phyloP scores from a whole-genome alignment of 2,329 filamentous ascomycete species.

The Sphaerulina musiva region DNA sequence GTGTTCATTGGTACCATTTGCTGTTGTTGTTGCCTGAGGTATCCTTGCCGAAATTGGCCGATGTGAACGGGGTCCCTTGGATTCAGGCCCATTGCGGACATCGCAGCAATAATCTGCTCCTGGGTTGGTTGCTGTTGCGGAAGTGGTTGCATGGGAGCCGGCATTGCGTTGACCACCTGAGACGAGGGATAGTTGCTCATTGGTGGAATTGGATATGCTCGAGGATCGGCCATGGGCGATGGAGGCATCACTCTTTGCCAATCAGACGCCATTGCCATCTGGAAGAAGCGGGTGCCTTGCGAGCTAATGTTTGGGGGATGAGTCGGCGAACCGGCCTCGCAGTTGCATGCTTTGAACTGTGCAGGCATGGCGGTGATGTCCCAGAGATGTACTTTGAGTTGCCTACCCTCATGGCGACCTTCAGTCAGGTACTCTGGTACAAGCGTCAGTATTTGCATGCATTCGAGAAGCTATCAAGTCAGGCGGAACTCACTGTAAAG shows the following conservation, averaged over 20 bases:
- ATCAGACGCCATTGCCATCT: slow-evolving; percentile 14
- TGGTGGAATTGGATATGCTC: neutral
- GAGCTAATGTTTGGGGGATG: slow-evolving; percentile 11
- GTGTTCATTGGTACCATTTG: neutral
- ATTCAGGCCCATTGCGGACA: slow-evolving; percentile 10
- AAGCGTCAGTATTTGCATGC: slow-evolving; percentile 3
- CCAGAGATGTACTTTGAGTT: slow-evolving; percentile 27
- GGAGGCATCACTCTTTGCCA: slow-evolving; percentile 19
- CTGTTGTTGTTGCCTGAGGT: neutral
- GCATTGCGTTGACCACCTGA: neutral
- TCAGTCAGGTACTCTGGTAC: slow-evolving; percentile 25
- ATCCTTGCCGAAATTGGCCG: neutral
- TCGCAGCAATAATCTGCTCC: slow-evolving; percentile 10
- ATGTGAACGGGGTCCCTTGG: slow-evolving; percentile 5
- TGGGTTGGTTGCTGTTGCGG: neutral
- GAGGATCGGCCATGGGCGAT: slow-evolving; percentile 11
- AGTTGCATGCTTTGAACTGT: slow-evolving; percentile 24
- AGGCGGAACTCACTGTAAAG: slow-evolving; percentile 24
- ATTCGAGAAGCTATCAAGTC: neutral
- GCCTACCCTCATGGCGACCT: slow-evolving; percentile 19
- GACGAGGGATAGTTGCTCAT: slow-evolving; percentile 2
- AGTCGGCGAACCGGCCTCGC: slow-evolving; percentile 8
- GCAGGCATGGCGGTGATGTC: slow-evolving; percentile 22
- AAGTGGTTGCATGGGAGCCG: neutral
- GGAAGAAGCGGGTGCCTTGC: slow-evolving; percentile 9